Evolutionary conservation across 73 alveolate genomes (phyloP).

Genomic region (Blepharisma japonicum): DNA sequence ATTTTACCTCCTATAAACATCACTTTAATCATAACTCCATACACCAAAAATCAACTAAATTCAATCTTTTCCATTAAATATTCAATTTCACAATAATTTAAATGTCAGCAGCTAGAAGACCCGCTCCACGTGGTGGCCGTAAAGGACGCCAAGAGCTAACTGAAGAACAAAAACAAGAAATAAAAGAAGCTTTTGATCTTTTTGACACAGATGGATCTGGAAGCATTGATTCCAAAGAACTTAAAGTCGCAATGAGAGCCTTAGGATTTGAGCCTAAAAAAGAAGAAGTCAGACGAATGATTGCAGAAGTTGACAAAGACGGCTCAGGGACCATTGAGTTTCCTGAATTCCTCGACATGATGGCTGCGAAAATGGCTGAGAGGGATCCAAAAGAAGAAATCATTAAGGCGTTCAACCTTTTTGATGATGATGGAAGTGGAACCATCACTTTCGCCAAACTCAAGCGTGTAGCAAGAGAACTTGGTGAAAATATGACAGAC

Average conservation of each 20-base stretch:
- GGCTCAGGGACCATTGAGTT: slow-evolving; percentile 90
- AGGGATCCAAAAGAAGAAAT: slow-evolving; percentile 92
- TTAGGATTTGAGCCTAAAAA: slow-evolving; percentile 98
- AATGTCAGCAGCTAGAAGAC: slow-evolving; percentile 28
- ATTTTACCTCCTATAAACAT: no score
- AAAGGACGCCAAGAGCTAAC: slow-evolving; percentile 67
- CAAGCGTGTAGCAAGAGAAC: slow-evolving; percentile 81
- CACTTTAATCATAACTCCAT: no score
- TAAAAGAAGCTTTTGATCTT: slow-evolving; percentile 79
- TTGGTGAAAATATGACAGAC: slow-evolving; percentile 75
- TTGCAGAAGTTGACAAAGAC: slow-evolving; percentile 84
- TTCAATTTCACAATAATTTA: neutral
- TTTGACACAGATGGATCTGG: slow-evolving; percentile 90
- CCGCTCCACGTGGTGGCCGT: slow-evolving; percentile 25
- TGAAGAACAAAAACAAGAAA: slow-evolving; percentile 75
- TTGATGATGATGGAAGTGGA: slow-evolving; percentile 93
- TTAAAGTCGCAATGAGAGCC: slow-evolving; percentile 99
- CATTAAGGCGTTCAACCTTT: slow-evolving; percentile 87
- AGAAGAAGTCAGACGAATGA: slow-evolving; percentile 87
- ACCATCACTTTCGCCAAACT: slow-evolving; percentile 72
- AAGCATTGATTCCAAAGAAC: slow-evolving; percentile 93
- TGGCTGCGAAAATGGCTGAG: slow-evolving; percentile 93
- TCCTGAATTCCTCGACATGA: slow-evolving; percentile 77
- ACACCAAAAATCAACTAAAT: no score
- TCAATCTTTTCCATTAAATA: no score